Conservation (phyloP, 257 asterid genomes). For the Echium plantagineum region DNA sequence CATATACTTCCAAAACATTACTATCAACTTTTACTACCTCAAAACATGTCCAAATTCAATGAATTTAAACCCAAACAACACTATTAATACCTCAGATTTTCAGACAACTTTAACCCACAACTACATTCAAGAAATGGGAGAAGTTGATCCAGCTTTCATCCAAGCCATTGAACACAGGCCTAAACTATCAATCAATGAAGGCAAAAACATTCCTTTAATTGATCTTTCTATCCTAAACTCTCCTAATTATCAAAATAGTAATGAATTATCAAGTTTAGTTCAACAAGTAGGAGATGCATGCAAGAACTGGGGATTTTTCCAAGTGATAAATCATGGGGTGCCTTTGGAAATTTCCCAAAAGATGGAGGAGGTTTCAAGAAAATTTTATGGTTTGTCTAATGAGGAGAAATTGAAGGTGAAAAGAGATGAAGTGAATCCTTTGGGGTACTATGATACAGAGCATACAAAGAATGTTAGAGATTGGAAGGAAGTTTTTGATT, state of each 20-base stretch:
- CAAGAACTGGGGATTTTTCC: conserved; percentile 63
- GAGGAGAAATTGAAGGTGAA: conserved; percentile 49
- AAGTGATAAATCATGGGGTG: conserved; percentile 79
- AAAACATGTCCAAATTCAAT: no score
- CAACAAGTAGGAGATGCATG: conserved; percentile 15
- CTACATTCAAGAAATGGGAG: conserved; percentile 33
- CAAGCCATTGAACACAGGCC: conserved; percentile 60
- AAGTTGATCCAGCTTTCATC: conserved; percentile 40
- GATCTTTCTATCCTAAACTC: conserved; percentile 42
- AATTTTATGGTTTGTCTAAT: conserved; percentile 39
- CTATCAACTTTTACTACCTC: no score
- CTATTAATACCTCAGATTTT: no score
- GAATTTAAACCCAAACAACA: no score
- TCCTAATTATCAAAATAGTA: conserved; percentile 3
- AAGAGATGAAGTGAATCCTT: conserved; percentile 17
- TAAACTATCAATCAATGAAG: conserved; percentile 25
- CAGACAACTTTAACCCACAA: no score
- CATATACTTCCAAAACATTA: no score
- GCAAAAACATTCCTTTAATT: conserved; percentile 50
- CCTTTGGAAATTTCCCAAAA: conserved; percentile 28
- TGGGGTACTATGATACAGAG: conserved; percentile 59
- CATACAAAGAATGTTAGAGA: conserved; percentile 60
- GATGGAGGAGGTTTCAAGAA: conserved; percentile 36
- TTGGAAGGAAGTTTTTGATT: conserved; percentile 74
- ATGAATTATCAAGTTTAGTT: conserved; percentile 22